Percentiles rank a stretch among this genome's conserved stretches.
Conservation (phyloP, 257 asterid genomes). For the Craterostigma plantagineum region DNA sequence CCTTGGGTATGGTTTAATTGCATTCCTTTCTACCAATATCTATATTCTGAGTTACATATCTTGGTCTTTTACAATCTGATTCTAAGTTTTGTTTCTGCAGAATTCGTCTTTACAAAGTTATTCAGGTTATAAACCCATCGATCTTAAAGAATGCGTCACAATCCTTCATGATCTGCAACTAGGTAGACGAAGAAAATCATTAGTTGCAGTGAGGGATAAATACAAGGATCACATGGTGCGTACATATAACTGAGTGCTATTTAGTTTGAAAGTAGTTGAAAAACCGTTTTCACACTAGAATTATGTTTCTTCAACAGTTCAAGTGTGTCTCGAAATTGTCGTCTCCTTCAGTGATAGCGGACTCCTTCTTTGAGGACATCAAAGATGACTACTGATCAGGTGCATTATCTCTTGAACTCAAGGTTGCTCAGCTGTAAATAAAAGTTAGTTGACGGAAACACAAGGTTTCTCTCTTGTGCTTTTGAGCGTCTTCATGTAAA, state of each 20-base stretch:
- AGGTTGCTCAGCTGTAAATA: too few relatives aligned
- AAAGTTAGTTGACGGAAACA: too few relatives aligned
- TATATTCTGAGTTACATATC: background rate
- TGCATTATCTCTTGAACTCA: too few relatives aligned
- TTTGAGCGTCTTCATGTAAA: too few relatives aligned
- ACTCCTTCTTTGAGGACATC: conserved; percentile 19
- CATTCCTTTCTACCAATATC: background rate
- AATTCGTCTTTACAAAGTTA: conserved; percentile 19
- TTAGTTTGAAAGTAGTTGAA: too few relatives aligned
- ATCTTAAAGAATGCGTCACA: conserved; percentile 47
- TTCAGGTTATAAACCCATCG: conserved; percentile 51
- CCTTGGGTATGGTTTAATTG: conserved; percentile 53
- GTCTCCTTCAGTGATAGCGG: conserved; percentile 35
- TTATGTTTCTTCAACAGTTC: conserved; percentile 32
- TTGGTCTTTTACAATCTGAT: background rate
- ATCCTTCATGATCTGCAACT: conserved; percentile 53
- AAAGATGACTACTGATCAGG: conserved; percentile 3
- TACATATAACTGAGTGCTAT: background rate
- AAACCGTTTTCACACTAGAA: too few relatives aligned
- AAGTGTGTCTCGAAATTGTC: conserved; percentile 40
- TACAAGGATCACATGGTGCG: conserved; percentile 63
- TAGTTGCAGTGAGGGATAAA: conserved; percentile 54
- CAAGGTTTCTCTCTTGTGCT: too few relatives aligned
- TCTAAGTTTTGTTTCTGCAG: conserved; percentile 9
- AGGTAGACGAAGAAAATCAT: conserved; percentile 33